These are phyloP conservation scores for Chlorella sorokiniana DNA, from an alignment of 139 green algal genomes.

Conservation along the genomic window DNA sequence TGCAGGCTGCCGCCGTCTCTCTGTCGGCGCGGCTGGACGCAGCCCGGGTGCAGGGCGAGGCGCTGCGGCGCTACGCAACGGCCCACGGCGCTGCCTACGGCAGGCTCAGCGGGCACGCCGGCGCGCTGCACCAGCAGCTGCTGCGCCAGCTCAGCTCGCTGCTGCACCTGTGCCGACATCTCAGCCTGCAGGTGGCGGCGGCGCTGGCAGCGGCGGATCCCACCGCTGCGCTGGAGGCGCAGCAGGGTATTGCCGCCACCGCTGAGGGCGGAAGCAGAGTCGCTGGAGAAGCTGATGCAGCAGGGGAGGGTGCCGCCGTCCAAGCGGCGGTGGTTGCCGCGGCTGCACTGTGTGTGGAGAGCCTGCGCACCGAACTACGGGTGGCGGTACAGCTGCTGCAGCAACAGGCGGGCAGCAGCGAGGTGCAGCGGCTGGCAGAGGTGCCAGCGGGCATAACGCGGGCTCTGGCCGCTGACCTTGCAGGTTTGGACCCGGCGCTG, in stretches of 20 bases:
- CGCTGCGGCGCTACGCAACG: constrained; percentile 6
- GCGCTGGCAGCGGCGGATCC: constrained; percentile 3
- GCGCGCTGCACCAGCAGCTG: constrained; percentile 11
- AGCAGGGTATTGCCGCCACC: not conserved
- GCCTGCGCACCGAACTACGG: constrained; percentile 12
- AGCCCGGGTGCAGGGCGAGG: not conserved
- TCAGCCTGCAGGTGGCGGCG: not conserved
- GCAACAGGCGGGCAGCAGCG: not conserved
- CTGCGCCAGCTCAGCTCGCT: not conserved
- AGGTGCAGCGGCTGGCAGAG: not conserved
- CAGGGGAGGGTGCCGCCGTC: not conserved
- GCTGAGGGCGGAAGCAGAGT: not conserved
- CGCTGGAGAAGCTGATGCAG: not conserved
- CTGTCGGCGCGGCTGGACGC: not conserved
- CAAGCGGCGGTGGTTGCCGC: not conserved
- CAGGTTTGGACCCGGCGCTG: not conserved
- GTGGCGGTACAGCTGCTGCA: constrained; percentile 23
- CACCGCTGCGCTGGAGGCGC: not conserved
- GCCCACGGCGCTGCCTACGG: constrained; percentile 14
- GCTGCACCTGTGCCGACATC: constrained; percentile 17
- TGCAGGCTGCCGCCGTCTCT: not conserved
- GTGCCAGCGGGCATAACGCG: constrained; percentile 11
- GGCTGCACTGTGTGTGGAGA: constrained; percentile 6
- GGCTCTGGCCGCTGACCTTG: constrained; percentile 17
- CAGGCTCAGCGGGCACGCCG: constrained; percentile 13